These are phyloP conservation scores for Fusarium buharicum DNA, from an alignment of 2,329 filamentous ascomycete species.

Conservation along the genomic window DNA sequence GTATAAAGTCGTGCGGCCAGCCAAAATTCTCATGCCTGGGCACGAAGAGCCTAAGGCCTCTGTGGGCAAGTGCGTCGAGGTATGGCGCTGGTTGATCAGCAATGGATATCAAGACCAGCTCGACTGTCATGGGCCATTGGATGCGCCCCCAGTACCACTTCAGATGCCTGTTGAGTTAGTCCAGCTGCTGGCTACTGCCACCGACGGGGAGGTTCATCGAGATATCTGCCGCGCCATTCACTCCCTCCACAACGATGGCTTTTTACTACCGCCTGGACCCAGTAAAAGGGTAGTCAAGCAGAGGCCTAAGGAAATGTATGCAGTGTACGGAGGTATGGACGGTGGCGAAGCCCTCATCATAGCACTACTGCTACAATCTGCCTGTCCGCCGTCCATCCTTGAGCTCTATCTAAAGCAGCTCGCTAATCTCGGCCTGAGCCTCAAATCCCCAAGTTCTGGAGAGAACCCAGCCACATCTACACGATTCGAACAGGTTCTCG, in stretches of 20 bases:
- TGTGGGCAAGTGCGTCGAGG: neutral
- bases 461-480: neutral
- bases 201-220: neutral
- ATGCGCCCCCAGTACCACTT: neutral
- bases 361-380: neutral
- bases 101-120: neutral
- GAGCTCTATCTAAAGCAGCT: conserved; percentile 5
- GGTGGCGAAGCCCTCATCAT: neutral
- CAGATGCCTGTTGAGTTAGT: neutral
- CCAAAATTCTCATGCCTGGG: neutral
- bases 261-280: neutral
- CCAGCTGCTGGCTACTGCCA: neutral
- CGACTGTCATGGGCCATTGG: neutral
- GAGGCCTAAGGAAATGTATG: neutral
- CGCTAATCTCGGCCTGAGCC: neutral
- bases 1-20: neutral
- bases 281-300: neutral
- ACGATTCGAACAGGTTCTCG: fast-evolving
- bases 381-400: neutral
- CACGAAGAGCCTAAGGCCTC: neutral
- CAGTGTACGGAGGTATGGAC: neutral
- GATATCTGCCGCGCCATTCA: neutral
- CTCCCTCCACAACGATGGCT: neutral
- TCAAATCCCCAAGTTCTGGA: neutral
- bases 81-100: neutral